phyloP scores from a whole-genome alignment of 805 yeast genomes.

The Starmera caribaea region DNA sequence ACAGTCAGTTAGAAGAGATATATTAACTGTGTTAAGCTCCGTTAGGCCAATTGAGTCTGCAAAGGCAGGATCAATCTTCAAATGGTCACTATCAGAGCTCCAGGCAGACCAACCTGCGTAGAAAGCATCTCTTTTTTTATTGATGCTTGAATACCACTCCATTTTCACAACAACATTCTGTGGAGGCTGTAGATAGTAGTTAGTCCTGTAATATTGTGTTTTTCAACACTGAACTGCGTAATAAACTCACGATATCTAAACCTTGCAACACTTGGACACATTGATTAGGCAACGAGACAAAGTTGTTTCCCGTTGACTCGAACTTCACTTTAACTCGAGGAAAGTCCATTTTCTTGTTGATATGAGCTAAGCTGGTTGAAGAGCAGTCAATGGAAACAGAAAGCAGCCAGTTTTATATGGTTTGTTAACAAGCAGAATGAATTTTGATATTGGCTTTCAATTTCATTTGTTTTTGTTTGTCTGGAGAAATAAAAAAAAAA shows the following conservation, averaged over 20 bases:
- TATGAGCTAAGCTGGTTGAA: too few relatives aligned
- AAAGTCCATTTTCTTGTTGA: too few relatives aligned
- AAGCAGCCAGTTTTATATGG: too few relatives aligned
- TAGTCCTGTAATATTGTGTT: neutral
- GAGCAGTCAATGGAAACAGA: too few relatives aligned
- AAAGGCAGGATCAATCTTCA: slow-evolving; percentile 63
- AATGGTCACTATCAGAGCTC: slow-evolving; percentile 13
- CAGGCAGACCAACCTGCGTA: slow-evolving; percentile 66
- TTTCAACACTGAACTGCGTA: neutral
- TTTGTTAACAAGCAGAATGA: too few relatives aligned
- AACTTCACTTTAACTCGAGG: too few relatives aligned
- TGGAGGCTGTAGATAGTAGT: slow-evolving; percentile 19
- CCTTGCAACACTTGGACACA: neutral
- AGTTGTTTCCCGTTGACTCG: neutral
- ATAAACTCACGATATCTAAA: neutral
- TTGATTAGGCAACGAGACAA: neutral
- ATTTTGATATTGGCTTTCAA: too few relatives aligned
- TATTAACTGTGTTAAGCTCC: slow-evolving; percentile 30
- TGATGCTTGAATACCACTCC: slow-evolving; percentile 19
- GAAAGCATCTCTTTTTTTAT: slow-evolving; percentile 15
- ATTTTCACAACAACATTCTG: slow-evolving; percentile 51
- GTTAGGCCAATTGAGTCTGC: slow-evolving; percentile 40
- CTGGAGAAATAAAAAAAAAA: too few relatives aligned
- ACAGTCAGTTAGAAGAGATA: slow-evolving; percentile 38
- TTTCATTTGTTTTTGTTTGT: too few relatives aligned